Evolutionary conservation across 768 basidiomycete species (phyloP), one percentile per base, ranked within the genome.

Genomic region (Thelephora ganbajun): DNA sequence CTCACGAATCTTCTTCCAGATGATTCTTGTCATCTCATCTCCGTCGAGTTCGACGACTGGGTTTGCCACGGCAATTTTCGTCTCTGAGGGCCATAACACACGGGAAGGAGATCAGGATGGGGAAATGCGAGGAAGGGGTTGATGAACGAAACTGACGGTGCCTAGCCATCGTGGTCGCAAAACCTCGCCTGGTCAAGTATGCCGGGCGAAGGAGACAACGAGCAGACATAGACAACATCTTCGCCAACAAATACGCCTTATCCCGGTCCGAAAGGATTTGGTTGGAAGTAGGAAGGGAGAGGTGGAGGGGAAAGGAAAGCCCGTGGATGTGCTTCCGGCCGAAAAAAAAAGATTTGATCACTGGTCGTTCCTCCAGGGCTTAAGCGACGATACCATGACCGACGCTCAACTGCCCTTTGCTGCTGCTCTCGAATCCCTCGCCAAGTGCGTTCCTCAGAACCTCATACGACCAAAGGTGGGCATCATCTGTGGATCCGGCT

Each of bases 11-110:
- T 91, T 91, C 77, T 91, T 92, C 91, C 89, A 97, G 63, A 98
- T 99, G 59, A 99, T 96, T 55, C 94, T 74, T 33, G 94, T 99
- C 94, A 98, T 98, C 69, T 99, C 94, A 66, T 96, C 93, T 43
- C 92, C 92, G 63, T 97, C 92, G 46, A 97, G 77, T 68, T 96
- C 92, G 43, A 96, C 91, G 42, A 96, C 77, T 5, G 91, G 91
- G 59, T 92, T 91, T 59, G 75, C 69, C 44, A 92, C 91, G 23
- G 72, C 73, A 58, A 96, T 93, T 62, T 83, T 86, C 47, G 53
- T 43, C 47, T 59, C 60, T 61, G 18, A 35, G 3, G 44, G 35
- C 33, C 45, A 54, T 48, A 1, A 41, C 36, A n/a, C n/a, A n/a
- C n/a, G n/a, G n/a, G n/a, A n/a, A n/a, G n/a, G n/a, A n/a, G n/a